Base-by-base conservation (phyloP, 495 filamentous ascomycete genomes). In the Penicillium paxilli region DNA sequence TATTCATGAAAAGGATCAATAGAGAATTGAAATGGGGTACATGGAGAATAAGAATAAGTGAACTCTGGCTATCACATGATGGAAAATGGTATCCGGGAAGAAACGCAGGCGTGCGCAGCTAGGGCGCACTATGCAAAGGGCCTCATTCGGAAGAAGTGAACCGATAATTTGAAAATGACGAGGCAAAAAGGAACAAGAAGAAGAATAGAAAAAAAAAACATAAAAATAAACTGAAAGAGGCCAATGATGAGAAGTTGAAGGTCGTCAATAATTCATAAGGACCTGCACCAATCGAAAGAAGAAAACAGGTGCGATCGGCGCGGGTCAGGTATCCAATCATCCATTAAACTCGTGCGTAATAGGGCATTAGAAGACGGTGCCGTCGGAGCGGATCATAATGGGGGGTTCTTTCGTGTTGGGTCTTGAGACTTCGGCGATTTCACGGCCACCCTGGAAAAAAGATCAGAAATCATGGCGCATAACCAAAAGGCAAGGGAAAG, bases 371-470 rank as follows among this genome's bases (percentile, higher is more conserved):
- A 98, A 96, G 48, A 98, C 91, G 7, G 94, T 98, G 41, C 94
- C 94, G 67, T 98, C 94, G 54, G 89, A 95, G 49, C 96, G 81
- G 58, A 98, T 97, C 76, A 96, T 87, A 62, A 98, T 98, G 4
- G 94, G 94, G 17, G 95, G 91, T 64, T 93, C 91, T 74, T 95
- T 96, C 37, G 95, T 98, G 64, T 97, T 97, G 6, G 94, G 94
- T 55, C 94, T 80, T 51, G 89, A 95, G 47, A 97, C 89, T 72
- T 97, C 95, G 37, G 94, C 94, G 55, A 98, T 87, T 75, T 98
- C 94, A 65, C 94, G 84, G 51, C 94, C 94, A 65, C 93, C 95
- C 94, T 97, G 55, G 28, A 17, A 23, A 12, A 11, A 44, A 38
- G 53, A n/a, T 80, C 67, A 80, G 62, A 37, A 58, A 37, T 38